Conservation (phyloP, 371 early-diverging fungal species). For the Syncephalis plumigaleata region DNA sequence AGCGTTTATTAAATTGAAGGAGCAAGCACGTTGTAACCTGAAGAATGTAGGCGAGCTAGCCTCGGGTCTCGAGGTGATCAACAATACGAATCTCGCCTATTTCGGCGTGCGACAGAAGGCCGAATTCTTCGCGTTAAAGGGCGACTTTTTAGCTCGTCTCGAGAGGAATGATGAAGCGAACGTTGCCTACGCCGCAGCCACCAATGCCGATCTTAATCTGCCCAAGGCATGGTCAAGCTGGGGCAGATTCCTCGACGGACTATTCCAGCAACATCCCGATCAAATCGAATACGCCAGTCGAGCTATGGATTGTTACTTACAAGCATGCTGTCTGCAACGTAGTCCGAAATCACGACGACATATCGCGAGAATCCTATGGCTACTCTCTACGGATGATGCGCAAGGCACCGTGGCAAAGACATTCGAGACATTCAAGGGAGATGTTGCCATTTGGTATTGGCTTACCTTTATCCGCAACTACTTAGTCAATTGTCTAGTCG, state of each 20-base stretch:
- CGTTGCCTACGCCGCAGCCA: conserved; percentile 83
- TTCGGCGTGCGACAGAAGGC: conserved; percentile 88
- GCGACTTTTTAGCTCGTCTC: conserved; percentile 80
- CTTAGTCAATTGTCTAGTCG: conserved; percentile 55
- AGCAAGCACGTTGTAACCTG: conserved; percentile 96
- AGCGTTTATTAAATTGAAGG: conserved; percentile 92
- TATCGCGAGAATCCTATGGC: conserved; percentile 82
- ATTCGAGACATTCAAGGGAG: conserved; percentile 78
- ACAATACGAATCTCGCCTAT: conserved; percentile 94
- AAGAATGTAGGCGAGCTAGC: conserved; percentile 67
- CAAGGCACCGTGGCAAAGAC: conserved; percentile 53
- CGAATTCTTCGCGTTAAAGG: conserved; percentile 96
- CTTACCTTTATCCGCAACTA: conserved; percentile 95
- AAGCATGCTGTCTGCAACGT: conserved; percentile 83
- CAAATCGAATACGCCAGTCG: conserved; percentile 73
- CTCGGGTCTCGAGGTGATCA: conserved; percentile 93
- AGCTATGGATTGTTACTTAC: conserved; percentile 93
- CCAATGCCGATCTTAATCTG: conserved; percentile 75
- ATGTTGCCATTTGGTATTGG: conserved; percentile 94
- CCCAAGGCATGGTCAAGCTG: conserved; percentile 96
- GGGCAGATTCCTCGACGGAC: conserved; percentile 88
- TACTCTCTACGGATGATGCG: conserved; percentile 81
- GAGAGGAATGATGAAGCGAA: conserved; percentile 79
- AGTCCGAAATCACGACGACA: conserved; percentile 77
- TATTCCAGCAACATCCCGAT: conserved; percentile 65